A percentile compares a stretch with the other conserved stretches of the same genome.
phyloP scores from a whole-genome alignment of 2,329 filamentous ascomycete species.

The Graphilbum fragrans region DNA sequence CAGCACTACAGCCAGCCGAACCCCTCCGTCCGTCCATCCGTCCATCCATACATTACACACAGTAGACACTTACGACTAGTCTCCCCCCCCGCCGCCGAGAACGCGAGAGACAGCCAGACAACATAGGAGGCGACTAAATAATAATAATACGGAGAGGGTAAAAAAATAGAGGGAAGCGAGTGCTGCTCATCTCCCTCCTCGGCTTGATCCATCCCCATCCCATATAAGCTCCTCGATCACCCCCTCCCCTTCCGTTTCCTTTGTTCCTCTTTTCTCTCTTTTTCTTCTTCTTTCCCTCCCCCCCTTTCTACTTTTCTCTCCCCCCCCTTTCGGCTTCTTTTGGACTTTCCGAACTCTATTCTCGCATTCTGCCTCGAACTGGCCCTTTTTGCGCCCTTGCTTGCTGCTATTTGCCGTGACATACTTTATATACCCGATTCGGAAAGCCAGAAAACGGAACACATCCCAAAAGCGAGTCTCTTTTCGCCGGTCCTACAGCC shows the following conservation, averaged over 20 bases:
- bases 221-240: slow-evolving; percentile 8
- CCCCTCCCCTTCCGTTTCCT: slow-evolving; percentile 4
- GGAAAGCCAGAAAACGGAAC: slow-evolving; percentile 5
- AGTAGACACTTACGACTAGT: too few relatives aligned
- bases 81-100: too few relatives aligned
- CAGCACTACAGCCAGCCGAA: too few relatives aligned
- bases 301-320: slow-evolving; percentile 3
- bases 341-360: slow-evolving; percentile 12
- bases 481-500: too few relatives aligned
- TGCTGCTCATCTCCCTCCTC: not conserved
- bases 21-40: too few relatives aligned
- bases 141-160: not conserved
- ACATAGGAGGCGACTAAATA: not conserved
- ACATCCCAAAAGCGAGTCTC: too few relatives aligned
- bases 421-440: slow-evolving; percentile 11
- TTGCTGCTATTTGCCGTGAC: slow-evolving; percentile 9
- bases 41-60: too few relatives aligned
- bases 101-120: too few relatives aligned
- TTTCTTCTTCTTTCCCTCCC: slow-evolving; percentile 3
- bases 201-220: not conserved
- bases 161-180: not conserved
- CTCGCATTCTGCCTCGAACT: slow-evolving; percentile 7
- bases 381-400: too few relatives aligned
- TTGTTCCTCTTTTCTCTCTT: slow-evolving; percentile 3
- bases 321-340: slow-evolving; percentile 8